Evolutionary conservation across 139 green algal genomes (phyloP).

Genomic region (Chlorella sp.): DNA sequence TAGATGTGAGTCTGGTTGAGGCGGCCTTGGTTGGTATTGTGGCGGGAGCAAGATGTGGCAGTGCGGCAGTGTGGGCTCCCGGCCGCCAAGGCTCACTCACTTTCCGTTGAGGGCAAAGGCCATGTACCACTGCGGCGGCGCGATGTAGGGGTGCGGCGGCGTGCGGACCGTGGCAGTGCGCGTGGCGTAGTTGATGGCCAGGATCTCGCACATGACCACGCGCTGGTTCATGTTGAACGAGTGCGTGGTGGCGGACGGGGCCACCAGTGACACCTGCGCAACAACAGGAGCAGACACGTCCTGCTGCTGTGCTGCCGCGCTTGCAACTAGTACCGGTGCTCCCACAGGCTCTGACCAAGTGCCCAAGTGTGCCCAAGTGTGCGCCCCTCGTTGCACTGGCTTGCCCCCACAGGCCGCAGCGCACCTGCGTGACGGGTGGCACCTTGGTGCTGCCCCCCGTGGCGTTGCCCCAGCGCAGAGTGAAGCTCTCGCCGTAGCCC

Average conservation of each 20-base stretch:
- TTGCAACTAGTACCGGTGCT: too few relatives aligned
- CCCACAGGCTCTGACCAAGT: neutral
- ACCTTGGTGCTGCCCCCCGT: too few relatives aligned
- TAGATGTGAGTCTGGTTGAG: too few relatives aligned
- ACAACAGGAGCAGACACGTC: neutral
- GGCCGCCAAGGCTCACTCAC: neutral
- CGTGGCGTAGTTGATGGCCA: neutral
- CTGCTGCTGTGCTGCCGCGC: too few relatives aligned
- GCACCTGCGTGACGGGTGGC: too few relatives aligned
- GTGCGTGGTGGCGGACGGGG: conserved; percentile 27
- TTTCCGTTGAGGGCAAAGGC: neutral
- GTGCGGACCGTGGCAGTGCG: neutral
- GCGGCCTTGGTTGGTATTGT: too few relatives aligned
- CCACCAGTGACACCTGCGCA: conserved; percentile 13
- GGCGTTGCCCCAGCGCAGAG: neutral
- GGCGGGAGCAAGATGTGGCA: too few relatives aligned
- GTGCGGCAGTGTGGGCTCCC: too few relatives aligned
- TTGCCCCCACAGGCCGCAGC: too few relatives aligned
- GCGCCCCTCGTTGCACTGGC: too few relatives aligned
- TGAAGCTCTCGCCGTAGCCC: neutral
- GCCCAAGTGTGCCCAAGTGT: too few relatives aligned
- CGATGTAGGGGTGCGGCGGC: neutral
- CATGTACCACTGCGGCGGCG: conserved; percentile 1
- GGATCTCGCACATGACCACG: conserved; percentile 9
- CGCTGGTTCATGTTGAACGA: conserved; percentile 38